Conservation (phyloP, 495 filamentous ascomycete species). For the Aspergillus asperescens region DNA sequence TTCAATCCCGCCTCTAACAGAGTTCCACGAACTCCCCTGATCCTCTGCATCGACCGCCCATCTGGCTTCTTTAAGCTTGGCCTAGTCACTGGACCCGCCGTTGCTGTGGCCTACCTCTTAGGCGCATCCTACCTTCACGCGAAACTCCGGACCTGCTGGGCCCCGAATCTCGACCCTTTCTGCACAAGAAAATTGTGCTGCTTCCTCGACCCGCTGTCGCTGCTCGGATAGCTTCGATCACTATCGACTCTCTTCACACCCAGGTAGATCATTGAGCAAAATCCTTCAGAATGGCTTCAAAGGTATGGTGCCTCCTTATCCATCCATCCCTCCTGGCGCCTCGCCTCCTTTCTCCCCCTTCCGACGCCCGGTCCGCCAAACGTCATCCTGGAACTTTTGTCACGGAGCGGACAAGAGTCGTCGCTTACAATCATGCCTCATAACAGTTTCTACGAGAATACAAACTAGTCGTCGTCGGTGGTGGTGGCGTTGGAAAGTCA, state of each 20-base stretch:
- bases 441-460: conserved; percentile 92
- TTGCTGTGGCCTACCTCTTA: conserved; percentile 29
- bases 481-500: conserved; percentile 97
- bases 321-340: conserved; percentile 5
- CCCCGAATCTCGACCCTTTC: conserved; percentile 25
- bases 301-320: conserved; percentile 20
- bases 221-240: conserved; percentile 26
- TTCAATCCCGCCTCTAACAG: conserved; percentile 18
- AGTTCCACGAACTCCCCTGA: conserved; percentile 26
- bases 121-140: conserved; percentile 23
- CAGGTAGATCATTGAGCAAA: conserved; percentile 12
- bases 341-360: conserved; percentile 10
- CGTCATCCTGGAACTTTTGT: background rate
- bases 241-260: conserved; percentile 3
- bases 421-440: conserved; percentile 7
- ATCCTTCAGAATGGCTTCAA: conserved; percentile 26
- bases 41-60: conserved; percentile 15
- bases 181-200: conserved; percentile 29
- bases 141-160: conserved; percentile 28
- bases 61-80: conserved; percentile 28
- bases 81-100: conserved; percentile 28
- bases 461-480: conserved; percentile 96
- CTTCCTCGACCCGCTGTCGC: conserved; percentile 26
- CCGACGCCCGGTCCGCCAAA: background rate
- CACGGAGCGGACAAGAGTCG: background rate